These are phyloP conservation scores for Termitomyces sp. DNA, from an alignment of 768 basidiomycete genomes.

Conservation along the genomic window DNA sequence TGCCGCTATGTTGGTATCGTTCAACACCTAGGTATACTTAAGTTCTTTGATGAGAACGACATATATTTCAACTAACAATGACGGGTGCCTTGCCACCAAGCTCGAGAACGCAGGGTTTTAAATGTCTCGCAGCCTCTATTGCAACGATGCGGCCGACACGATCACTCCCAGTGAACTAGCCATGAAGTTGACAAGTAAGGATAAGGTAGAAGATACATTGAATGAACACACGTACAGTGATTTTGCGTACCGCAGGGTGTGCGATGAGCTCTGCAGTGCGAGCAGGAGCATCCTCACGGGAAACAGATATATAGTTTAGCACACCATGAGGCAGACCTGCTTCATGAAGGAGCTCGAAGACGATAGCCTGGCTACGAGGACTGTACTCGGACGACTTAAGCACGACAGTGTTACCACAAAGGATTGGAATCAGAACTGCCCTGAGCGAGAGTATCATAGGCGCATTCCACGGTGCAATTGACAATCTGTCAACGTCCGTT, in stretches of 20 bases:
- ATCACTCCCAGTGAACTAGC: slow-evolving; percentile 54
- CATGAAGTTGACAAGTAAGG: not conserved
- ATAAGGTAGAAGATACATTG: not conserved
- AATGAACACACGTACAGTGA: slow-evolving; percentile 38
- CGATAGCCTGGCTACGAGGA: slow-evolving; percentile 43
- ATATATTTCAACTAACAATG: slow-evolving; percentile 31
- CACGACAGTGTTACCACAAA: slow-evolving; percentile 57
- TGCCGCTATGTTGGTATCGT: slow-evolving; percentile 49
- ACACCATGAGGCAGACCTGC: slow-evolving; percentile 62
- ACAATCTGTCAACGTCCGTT: slow-evolving; percentile 30
- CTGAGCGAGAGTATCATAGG: slow-evolving; percentile 42
- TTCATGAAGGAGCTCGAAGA: slow-evolving; percentile 45
- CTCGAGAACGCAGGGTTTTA: slow-evolving; percentile 55
- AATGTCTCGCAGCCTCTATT: slow-evolving; percentile 48
- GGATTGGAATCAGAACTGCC: slow-evolving; percentile 40
- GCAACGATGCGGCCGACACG: slow-evolving; percentile 51
- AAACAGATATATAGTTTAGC: slow-evolving; percentile 50
- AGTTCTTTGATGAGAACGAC: not conserved
- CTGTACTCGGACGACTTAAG: slow-evolving; percentile 50
- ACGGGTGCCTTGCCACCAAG: slow-evolving; percentile 54
- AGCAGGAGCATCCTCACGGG: slow-evolving; percentile 37
- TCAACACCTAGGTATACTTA: slow-evolving; percentile 33
- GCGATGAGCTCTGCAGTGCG: slow-evolving; percentile 51
- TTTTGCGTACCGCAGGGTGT: slow-evolving; percentile 46
- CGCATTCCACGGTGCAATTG: slow-evolving; percentile 57